Base-by-base conservation (phyloP, 2,329 filamentous ascomycete genomes). In the Aspergillus japonicus region DNA sequence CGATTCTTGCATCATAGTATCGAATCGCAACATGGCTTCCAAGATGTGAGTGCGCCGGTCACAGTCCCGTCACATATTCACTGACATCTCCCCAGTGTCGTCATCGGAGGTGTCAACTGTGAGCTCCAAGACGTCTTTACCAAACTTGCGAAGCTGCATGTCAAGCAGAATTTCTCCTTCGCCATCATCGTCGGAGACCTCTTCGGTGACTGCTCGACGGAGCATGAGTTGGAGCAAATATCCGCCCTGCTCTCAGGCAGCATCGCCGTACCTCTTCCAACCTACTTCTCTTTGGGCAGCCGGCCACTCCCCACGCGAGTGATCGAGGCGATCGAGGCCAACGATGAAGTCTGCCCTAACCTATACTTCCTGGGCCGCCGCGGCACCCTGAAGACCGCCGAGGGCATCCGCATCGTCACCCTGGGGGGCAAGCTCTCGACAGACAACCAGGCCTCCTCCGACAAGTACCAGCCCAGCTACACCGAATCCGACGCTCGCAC, bases 321-420 rank as follows among this genome's bases (percentile, higher is more conserved):
- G 23, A 80, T 89, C 21, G 85, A 90, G 69, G 92, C 87, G 72
- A 83, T 98, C 55, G 84, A 91, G 70, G 83, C 84, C 35, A 86
- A 89, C 63, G 88, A 83, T 63, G 86, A 89, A 69, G 83, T 99
- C 19, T 96, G 92, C 73, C 84, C 89, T n/a, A 98, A 99, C 72
- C 84, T 99, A 11, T 91, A 91, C 76, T 96, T 89, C 69, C 85
- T 99, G 0, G 93, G 91, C 59, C 96, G 95, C 75, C 88, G 92
- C 69, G 91, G 90, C 62, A 88, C 89, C 14, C 89, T 92, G 55
- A 98, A 95, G 74, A 98, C 94, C 0, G 89, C 90, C 0, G 93
- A 97, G 65, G 94, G 93, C 1, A 82, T 98, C 50, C 87, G 89
- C 54, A 92, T 99, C 62, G 91, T 94, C n/a, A 83, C 90, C 0